Conservation (phyloP, 225 moss, liverwort and hornwort genomes). For the Bryoerythrophyllum caledonicum region DNA sequence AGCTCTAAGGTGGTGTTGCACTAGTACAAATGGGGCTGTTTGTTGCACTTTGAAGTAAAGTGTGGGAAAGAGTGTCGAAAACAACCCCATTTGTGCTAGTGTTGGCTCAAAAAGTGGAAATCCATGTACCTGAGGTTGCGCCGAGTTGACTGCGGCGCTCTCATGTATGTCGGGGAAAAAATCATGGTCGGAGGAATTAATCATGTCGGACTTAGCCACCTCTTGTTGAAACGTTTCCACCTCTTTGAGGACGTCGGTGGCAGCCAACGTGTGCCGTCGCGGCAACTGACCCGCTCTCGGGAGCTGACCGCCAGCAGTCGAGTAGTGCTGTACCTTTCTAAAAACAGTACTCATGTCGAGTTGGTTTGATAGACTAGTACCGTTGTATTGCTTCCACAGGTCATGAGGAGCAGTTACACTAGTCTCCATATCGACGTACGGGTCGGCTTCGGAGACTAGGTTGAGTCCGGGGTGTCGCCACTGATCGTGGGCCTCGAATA, state of each 20-base stretch:
- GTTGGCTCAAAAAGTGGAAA: too few species aligned
- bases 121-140: not conserved
- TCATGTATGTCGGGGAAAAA: not conserved
- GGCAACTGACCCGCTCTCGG: not conserved
- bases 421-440: not conserved
- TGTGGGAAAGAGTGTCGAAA: too few species aligned
- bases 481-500: conserved; percentile 8
- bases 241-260: conserved; percentile 18
- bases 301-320: not conserved
- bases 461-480: conserved; percentile 2
- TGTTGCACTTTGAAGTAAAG: too few species aligned
- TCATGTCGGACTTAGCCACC: not conserved
- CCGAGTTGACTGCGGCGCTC: not conserved
- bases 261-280: conserved; percentile 14
- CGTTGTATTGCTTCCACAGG: too few species aligned
- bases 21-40: too few species aligned
- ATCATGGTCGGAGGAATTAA: not conserved
- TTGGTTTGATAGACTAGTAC: not conserved
- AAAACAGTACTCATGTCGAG: not conserved
- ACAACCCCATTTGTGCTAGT: too few species aligned
- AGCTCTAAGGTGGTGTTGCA: too few species aligned
- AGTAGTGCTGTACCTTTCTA: not conserved
- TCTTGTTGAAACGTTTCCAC: conserved; percentile 5
- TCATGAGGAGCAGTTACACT: not conserved
- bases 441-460: not conserved